Evolutionary conservation across 768 basidiomycete species (phyloP).

Genomic region (Macrolepiota dolichaula): DNA sequence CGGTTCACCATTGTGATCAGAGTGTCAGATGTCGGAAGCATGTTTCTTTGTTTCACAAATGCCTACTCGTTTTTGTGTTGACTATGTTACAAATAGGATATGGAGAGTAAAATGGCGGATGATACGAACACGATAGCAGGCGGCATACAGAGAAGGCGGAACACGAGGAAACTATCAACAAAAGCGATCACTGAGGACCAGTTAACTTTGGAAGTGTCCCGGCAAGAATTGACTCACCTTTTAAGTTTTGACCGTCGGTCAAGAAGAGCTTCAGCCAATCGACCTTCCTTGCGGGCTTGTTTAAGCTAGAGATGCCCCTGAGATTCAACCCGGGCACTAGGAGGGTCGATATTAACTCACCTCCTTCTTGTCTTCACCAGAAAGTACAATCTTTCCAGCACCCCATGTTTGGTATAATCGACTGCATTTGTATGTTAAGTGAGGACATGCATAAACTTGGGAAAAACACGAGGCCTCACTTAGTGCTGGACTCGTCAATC

Average conservation of each 20-base stretch:
- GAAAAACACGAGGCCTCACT: constrained; percentile 44
- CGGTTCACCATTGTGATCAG: neutral
- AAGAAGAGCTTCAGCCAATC: constrained; percentile 75
- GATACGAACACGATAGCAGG: neutral
- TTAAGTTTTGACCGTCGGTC: constrained; percentile 87
- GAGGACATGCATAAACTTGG: neutral
- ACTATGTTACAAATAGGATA: neutral
- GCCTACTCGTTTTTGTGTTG: neutral
- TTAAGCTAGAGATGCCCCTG: constrained; percentile 51
- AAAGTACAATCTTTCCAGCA: constrained; percentile 69
- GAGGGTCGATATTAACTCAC: constrained; percentile 31
- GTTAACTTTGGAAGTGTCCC: neutral
- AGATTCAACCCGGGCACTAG: neutral
- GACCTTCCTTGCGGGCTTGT: constrained; percentile 73
- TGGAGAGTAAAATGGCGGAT: neutral
- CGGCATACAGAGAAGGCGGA: neutral
- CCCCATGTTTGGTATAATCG: constrained; percentile 82
- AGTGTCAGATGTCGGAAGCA: neutral
- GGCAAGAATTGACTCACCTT: constrained; percentile 43
- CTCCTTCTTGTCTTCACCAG: constrained; percentile 68
- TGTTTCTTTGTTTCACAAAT: neutral
- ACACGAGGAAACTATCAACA: constrained; percentile 29
- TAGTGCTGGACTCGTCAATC: constrained; percentile 72
- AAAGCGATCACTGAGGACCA: constrained; percentile 41
- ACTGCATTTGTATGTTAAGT: constrained; percentile 33